Evolutionary conservation across 345 rosid species (phyloP).

Genomic region (Pistacia atlantica): DNA sequence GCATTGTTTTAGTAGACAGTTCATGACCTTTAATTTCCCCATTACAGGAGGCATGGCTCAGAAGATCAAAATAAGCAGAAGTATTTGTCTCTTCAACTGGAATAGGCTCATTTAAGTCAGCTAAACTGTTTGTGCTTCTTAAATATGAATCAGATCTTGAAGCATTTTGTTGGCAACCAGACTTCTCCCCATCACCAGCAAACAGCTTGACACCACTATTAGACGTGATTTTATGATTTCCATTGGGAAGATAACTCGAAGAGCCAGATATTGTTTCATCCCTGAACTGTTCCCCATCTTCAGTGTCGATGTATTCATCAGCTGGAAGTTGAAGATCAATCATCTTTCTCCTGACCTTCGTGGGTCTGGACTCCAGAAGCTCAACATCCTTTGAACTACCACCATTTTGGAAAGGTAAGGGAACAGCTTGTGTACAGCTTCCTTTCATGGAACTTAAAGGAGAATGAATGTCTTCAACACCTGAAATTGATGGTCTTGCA

Average conservation of each 20-base stretch:
- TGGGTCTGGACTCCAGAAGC: constrained; percentile 66
- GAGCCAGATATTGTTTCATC: constrained; percentile 38
- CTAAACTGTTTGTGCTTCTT: constrained; percentile 44
- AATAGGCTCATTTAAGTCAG: constrained; percentile 86
- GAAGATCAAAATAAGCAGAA: constrained; percentile 39
- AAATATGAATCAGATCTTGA: constrained; percentile 43
- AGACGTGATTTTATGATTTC: constrained; percentile 35
- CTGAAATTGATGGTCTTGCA: constrained; percentile 54
- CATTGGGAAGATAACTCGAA: constrained; percentile 50
- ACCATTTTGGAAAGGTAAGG: constrained; percentile 55
- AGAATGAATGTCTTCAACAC: constrained; percentile 52
- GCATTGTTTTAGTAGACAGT: constrained; percentile 31
- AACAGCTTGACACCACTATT: constrained; percentile 40
- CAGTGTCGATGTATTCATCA: constrained; percentile 67
- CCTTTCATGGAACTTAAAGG: constrained; percentile 55
- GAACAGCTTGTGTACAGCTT: constrained; percentile 50
- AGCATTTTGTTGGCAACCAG: constrained; percentile 37
- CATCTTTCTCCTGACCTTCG: constrained; percentile 71
- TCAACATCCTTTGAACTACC: constrained; percentile 54
- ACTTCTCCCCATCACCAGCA: constrained; percentile 35
- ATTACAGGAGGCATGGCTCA: constrained; percentile 28
- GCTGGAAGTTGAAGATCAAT: constrained; percentile 90
- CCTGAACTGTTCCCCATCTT: constrained; percentile 40
- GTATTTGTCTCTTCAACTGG: constrained; percentile 47
- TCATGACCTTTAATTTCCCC: constrained; percentile 42